Conservation (phyloP, 2,329 filamentous ascomycete species). For the Fusarium armeniacum region DNA sequence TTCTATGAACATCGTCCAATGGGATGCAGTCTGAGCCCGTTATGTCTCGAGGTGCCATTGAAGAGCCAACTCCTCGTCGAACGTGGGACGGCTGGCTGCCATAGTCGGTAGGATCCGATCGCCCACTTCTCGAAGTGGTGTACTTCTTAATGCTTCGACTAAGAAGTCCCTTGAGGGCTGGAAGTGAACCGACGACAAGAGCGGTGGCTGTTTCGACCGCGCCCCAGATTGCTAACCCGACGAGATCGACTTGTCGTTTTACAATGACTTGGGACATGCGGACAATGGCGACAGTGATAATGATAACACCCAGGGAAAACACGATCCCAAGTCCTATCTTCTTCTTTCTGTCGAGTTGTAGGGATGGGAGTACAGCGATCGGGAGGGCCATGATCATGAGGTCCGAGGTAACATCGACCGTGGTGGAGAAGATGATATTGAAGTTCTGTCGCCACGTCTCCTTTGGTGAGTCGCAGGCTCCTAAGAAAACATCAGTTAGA, state of each 20-base stretch:
- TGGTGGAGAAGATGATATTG: constrained; percentile 32
- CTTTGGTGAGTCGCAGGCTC: constrained; percentile 10
- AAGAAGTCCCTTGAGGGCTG: constrained; percentile 26
- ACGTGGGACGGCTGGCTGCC: constrained; percentile 3
- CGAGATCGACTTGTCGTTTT: constrained; percentile 22
- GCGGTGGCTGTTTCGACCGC: constrained; percentile 32
- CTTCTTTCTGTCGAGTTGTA: constrained; percentile 32
- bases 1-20: constrained; percentile 14
- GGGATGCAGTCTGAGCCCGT: constrained; percentile 20
- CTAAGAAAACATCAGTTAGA: background rate
- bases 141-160: constrained; percentile 29
- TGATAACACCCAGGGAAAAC: constrained; percentile 28
- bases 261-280: constrained; percentile 36
- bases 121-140: constrained; percentile 5
- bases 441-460: constrained; percentile 23
- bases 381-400: constrained; percentile 37
- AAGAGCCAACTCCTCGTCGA: constrained; percentile 18
- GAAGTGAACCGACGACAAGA: constrained; percentile 26
- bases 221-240: constrained; percentile 31
- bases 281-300: constrained; percentile 23
- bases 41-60: constrained; percentile 4
- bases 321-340: constrained; percentile 28
- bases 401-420: constrained; percentile 24
- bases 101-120: constrained; percentile 17
- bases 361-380: constrained; percentile 24